phyloP scores from a whole-genome alignment of 2,329 filamentous ascomycete species.

The Lojkania enalia region DNA sequence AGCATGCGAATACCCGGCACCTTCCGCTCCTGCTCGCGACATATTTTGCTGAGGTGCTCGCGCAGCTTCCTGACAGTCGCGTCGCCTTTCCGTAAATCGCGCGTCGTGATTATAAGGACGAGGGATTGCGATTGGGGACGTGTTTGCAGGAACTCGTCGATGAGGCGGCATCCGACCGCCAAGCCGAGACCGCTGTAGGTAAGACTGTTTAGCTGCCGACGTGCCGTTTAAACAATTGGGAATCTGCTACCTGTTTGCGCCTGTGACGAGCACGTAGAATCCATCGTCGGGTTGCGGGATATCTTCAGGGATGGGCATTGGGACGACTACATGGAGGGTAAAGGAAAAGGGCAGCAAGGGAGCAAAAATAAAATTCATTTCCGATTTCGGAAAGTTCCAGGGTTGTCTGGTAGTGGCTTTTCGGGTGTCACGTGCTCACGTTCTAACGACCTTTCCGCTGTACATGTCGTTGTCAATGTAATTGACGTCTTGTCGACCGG shows the following conservation, averaged over 20 bases:
- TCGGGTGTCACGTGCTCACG: too few relatives aligned
- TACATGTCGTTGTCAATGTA: too few relatives aligned
- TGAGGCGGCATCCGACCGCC: slow-evolving; percentile 78
- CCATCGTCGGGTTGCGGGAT: slow-evolving; percentile 34
- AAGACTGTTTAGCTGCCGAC: slow-evolving; percentile 36
- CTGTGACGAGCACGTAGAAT: slow-evolving; percentile 72
- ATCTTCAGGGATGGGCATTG: slow-evolving; percentile 25
- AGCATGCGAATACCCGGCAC: slow-evolving; percentile 46
- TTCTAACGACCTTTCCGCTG: too few relatives aligned
- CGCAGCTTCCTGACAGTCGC: slow-evolving; percentile 70
- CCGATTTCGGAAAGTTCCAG: too few relatives aligned
- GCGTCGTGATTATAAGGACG: slow-evolving; percentile 81
- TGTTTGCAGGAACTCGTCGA: slow-evolving; percentile 82
- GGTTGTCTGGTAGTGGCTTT: too few relatives aligned
- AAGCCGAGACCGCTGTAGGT: slow-evolving; percentile 77
- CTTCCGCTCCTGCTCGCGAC: slow-evolving; percentile 39
- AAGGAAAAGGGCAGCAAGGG: too few relatives aligned
- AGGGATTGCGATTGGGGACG: slow-evolving; percentile 70
- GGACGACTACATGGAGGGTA: not conserved
- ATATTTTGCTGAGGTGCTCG: slow-evolving; percentile 60
- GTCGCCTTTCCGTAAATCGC: slow-evolving; percentile 71
- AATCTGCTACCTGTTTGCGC: slow-evolving; percentile 73
- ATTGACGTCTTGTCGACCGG: too few relatives aligned
- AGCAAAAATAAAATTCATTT: too few relatives aligned
- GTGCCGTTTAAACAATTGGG: not conserved